Evolutionary conservation across 2,329 filamentous ascomycete species (phyloP).

Genomic region (Dactylellina sp.): DNA sequence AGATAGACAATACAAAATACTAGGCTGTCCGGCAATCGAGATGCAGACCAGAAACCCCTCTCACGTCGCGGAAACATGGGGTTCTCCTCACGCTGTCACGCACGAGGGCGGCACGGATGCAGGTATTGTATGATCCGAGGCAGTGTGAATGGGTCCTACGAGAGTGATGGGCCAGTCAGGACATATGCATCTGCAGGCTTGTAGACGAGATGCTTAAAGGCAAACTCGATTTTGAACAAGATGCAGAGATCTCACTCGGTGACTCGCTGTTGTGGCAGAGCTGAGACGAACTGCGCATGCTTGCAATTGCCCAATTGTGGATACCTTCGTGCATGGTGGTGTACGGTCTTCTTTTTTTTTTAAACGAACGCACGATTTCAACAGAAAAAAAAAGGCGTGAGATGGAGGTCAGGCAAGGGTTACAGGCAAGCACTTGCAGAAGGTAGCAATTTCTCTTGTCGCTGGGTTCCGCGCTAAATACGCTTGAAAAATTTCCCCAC

Average conservation of each 20-base stretch:
- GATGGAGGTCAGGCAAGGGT: conserved; percentile 14
- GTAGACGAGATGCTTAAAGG: conserved; percentile 34
- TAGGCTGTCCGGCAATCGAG: not conserved
- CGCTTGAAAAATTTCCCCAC: conserved; percentile 24
- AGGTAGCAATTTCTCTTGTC: conserved; percentile 27
- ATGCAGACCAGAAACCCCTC: conserved; percentile 7
- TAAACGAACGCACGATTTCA: conserved; percentile 4
- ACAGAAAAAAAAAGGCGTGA: conserved; percentile 1
- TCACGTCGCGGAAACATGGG: conserved; percentile 9
- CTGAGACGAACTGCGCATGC: conserved; percentile 10
- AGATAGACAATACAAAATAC: not conserved
- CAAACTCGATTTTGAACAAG: conserved; percentile 5
- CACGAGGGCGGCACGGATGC: conserved; percentile 40
- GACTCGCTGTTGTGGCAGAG: conserved; percentile 7
- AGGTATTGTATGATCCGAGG: conserved; percentile 37
- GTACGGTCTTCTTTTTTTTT: not conserved
- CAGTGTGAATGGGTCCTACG: conserved; percentile 29
- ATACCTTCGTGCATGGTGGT: conserved; percentile 10
- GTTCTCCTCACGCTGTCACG: conserved; percentile 14
- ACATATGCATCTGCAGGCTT: conserved; percentile 39
- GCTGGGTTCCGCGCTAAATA: conserved; percentile 42
- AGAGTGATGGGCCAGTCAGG: conserved; percentile 15
- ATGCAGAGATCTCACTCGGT: conserved; percentile 4
- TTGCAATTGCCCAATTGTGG: conserved; percentile 28
- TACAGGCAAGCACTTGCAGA: conserved; percentile 21